Conservation (phyloP, 352 stramenopile species). For the Bremia lactucae region DNA sequence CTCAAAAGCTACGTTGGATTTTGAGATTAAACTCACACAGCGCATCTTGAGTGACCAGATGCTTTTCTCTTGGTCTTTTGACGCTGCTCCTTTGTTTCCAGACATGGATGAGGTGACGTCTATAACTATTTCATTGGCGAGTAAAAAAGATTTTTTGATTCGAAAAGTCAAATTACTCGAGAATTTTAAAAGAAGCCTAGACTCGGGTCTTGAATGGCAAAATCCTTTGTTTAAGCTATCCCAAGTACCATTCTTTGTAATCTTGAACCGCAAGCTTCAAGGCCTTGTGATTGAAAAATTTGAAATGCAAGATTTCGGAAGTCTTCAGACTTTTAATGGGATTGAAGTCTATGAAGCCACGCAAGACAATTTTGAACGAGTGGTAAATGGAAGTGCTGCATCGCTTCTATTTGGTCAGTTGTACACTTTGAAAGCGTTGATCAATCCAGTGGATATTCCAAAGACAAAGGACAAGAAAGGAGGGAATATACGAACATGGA, state of each 20-base stretch:
- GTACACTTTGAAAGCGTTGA: constrained; percentile 22
- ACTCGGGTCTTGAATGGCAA: constrained; percentile 18
- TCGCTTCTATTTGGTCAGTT: constrained; percentile 26
- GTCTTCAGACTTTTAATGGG: constrained; percentile 11
- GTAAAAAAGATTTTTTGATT: constrained; percentile 28
- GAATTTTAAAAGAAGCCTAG: constrained; percentile 26
- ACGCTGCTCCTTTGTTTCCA: constrained; percentile 7
- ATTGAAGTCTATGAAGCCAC: constrained; percentile 37
- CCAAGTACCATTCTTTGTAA: constrained; percentile 23
- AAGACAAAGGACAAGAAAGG: constrained; percentile 18
- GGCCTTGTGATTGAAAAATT: constrained; percentile 9
- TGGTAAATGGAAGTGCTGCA: constrained; percentile 2
- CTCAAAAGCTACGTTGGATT: constrained; percentile 21
- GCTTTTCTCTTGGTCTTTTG: constrained; percentile 4
- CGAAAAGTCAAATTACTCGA: constrained; percentile 39
- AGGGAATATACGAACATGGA: constrained; percentile 22
- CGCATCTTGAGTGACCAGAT: constrained; percentile 9
- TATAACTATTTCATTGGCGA: constrained; percentile 14
- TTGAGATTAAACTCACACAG: constrained; percentile 17
- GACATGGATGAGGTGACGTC: constrained; percentile 6
- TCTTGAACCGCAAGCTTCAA: constrained; percentile 14
- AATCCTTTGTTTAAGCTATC: constrained; percentile 29
- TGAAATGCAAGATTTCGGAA: constrained; percentile 31
- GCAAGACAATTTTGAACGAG: constrained; percentile 17
- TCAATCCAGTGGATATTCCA: constrained; percentile 18